A percentile compares a stretch with the other conserved stretches of the same genome.
Conservation (phyloP, 2,329 filamentous ascomycete species). For the Aspergillus flavus region DNA sequence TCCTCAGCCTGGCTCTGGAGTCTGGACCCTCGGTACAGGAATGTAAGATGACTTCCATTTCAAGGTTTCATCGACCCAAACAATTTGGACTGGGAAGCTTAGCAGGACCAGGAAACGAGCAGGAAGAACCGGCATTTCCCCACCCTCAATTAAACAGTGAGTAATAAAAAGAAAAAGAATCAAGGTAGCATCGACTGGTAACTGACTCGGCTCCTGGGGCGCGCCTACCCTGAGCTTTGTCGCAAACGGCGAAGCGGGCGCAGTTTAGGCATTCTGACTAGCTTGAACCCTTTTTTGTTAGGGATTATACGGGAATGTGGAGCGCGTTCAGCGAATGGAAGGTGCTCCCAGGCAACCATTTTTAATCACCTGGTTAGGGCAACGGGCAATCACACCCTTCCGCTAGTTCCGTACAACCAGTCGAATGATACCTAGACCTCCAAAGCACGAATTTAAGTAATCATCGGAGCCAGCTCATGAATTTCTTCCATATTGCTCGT, state of each 20-base stretch:
- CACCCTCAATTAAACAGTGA: too few relatives aligned
- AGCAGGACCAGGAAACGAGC: too few relatives aligned
- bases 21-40: background rate
- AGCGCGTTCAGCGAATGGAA: background rate
- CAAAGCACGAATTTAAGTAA: background rate
- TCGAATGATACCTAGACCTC: background rate
- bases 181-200: background rate
- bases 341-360: conserved; percentile 1
- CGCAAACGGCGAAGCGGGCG: background rate
- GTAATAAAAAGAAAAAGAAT: background rate
- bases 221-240: background rate
- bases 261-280: background rate
- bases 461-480: background rate
- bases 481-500: background rate
- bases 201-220: background rate
- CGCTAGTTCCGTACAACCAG: background rate
- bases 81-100: background rate
- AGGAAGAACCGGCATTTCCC: too few relatives aligned
- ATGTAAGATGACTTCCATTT: background rate
- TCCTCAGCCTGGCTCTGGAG: background rate
- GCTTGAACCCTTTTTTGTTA: background rate
- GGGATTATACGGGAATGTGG: background rate
- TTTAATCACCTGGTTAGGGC: background rate
- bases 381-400: background rate
- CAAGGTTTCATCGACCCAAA: background rate